phyloP scores from a whole-genome alignment of 441 rosid genomes.

The Croton setiger region DNA sequence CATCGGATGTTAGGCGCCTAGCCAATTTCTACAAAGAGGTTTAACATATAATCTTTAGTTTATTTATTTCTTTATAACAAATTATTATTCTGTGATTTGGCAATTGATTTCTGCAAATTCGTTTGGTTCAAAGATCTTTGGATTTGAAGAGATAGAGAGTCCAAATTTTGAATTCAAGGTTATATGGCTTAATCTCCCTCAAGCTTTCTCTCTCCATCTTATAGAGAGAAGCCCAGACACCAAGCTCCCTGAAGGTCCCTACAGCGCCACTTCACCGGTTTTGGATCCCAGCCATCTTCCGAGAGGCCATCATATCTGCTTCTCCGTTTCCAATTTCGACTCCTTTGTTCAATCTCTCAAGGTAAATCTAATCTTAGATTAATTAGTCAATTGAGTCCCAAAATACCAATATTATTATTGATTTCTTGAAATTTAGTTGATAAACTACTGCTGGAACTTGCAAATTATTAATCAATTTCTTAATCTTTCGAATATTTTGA shows the following conservation, averaged over 20 bases:
- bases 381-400: background rate
- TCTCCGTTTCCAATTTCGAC: slow-evolving; percentile 69
- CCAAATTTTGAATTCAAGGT: slow-evolving; percentile 72
- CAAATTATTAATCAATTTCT: too few relatives aligned
- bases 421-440: background rate
- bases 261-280: slow-evolving; percentile 53
- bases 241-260: slow-evolving; percentile 82
- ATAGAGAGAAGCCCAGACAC: slow-evolving; percentile 60
- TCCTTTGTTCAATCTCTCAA: slow-evolving; percentile 55
- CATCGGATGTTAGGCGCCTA: slow-evolving; percentile 60
- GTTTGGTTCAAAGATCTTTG: slow-evolving; percentile 47
- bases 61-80: background rate
- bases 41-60: background rate
- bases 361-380: slow-evolving; percentile 28
- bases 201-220: slow-evolving; percentile 59
- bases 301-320: slow-evolving; percentile 79
- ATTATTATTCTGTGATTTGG: background rate
- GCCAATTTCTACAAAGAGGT: slow-evolving; percentile 78
- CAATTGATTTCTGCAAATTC: background rate
- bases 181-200: slow-evolving; percentile 68
- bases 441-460: background rate
- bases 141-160: slow-evolving; percentile 67
- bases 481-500: background rate
- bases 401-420: background rate
- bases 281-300: slow-evolving; percentile 69